phyloP scores from a whole-genome alignment of 805 yeast species.

The Wickerhamiella spandovensis region DNA sequence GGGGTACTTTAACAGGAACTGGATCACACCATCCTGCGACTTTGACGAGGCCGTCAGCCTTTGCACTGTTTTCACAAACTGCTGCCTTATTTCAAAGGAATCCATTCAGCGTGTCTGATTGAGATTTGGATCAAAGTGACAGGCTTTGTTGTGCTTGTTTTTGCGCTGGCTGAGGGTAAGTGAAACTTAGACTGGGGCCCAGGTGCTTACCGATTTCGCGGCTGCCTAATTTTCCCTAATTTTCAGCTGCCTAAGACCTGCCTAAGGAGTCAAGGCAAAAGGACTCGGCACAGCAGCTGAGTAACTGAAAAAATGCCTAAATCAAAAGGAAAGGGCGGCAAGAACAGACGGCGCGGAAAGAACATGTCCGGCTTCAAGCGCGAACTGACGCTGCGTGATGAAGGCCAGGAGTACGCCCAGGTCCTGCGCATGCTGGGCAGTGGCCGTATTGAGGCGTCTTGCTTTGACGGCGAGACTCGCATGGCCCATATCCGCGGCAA shows the following conservation, averaged over 20 bases:
- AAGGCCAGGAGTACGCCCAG: conserved; percentile 98
- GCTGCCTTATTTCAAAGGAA: conserved; percentile 73
- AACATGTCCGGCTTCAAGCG: conserved; percentile 88
- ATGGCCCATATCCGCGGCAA: conserved; percentile 98
- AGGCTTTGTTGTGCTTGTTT: too few relatives aligned
- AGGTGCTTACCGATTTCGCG: too few relatives aligned
- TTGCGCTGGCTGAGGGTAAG: too few relatives aligned
- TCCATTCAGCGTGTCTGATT: too few relatives aligned
- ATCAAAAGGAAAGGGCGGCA: conserved; percentile 58
- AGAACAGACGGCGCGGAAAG: conserved; percentile 95
- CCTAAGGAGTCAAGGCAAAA: not conserved
- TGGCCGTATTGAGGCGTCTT: conserved; percentile 88
- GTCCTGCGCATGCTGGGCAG: conserved; percentile 97
- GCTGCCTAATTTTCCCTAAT: too few relatives aligned
- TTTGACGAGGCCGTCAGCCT: conserved; percentile 45
- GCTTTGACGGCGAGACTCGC: conserved; percentile 89
- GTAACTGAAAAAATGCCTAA: conserved; percentile 44
- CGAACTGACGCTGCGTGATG: conserved; percentile 83
- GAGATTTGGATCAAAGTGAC: too few relatives aligned
- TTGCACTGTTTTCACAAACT: conserved; percentile 54
- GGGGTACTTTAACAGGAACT: conserved; percentile 23
- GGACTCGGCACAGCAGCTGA: not conserved
- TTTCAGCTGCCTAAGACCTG: too few relatives aligned
- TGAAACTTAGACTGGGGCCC: too few relatives aligned
- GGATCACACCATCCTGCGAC: conserved; percentile 19